phyloP scores from a whole-genome alignment of 2,329 filamentous ascomycete genomes.

The Paecilomyces formosus region DNA sequence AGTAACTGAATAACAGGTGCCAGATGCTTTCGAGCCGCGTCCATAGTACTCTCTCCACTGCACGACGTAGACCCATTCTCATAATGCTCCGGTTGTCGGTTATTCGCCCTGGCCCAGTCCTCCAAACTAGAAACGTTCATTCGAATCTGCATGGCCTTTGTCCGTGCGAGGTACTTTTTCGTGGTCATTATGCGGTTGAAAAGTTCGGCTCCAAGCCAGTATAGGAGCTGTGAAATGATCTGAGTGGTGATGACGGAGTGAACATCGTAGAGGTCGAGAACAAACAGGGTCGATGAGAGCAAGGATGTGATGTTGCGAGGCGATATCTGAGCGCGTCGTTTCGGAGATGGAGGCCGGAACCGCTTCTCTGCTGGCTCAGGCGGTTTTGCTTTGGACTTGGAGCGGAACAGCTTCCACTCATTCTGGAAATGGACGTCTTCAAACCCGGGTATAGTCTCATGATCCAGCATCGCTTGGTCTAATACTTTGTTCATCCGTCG shows the following conservation, averaged over 20 bases:
- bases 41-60: constrained; percentile 78
- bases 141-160: constrained; percentile 98
- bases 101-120: constrained; percentile 92
- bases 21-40: constrained; percentile 75
- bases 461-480: constrained; percentile 88
- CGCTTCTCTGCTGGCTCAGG: constrained; percentile 83
- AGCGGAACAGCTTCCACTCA: constrained; percentile 95
- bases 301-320: constrained; percentile 94
- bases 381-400: constrained; percentile 78
- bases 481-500: constrained; percentile 92
- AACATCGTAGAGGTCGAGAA: constrained; percentile 96
- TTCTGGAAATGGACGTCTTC: constrained; percentile 96
- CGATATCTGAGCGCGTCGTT: constrained; percentile 82
- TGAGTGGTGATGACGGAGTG: constrained; percentile 94
- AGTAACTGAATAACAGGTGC: constrained; percentile 87
- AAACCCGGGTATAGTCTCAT: constrained; percentile 95
- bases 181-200: constrained; percentile 99
- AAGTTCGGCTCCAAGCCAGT: constrained; percentile 92
- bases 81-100: constrained; percentile 89
- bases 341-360: constrained; percentile 86
- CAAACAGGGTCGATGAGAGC: constrained; percentile 90
- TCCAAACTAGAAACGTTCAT: constrained; percentile 97
- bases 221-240: constrained; percentile 84
- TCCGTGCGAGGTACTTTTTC: constrained; percentile 84
- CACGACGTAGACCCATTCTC: constrained; percentile 83